Conservation (phyloP, 1,284 basidiomycete genomes). For the Meripilus lineatus region DNA sequence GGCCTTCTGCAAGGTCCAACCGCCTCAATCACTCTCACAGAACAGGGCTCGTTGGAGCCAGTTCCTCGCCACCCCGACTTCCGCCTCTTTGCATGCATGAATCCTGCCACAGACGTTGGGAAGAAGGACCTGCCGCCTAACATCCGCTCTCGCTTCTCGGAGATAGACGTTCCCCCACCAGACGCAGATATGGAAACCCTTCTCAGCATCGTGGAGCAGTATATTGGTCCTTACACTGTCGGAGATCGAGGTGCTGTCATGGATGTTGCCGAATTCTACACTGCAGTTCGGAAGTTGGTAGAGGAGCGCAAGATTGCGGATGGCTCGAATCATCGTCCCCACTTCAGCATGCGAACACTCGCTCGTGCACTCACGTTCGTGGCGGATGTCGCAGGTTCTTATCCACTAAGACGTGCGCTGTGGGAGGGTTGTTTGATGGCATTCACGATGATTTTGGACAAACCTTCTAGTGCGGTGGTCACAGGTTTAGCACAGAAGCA, state of each 20-base stretch:
- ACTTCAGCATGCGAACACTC: constrained; percentile 97
- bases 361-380: constrained; percentile 91
- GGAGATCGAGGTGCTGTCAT: constrained; percentile 88
- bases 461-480: constrained; percentile 67
- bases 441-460: constrained; percentile 93
- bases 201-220: constrained; percentile 83
- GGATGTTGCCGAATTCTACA: constrained; percentile 91
- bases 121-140: constrained; percentile 95
- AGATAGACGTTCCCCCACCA: constrained; percentile 92
- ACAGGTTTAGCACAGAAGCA: constrained; percentile 70
- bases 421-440: constrained; percentile 99
- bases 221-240: constrained; percentile 81
- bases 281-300: constrained; percentile 77
- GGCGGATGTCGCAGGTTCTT: constrained; percentile 73
- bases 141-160: constrained; percentile 91
- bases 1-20: constrained; percentile 81
- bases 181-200: constrained; percentile 92
- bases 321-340: constrained; percentile 91
- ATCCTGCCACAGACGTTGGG: constrained; percentile 97
- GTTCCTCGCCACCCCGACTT: constrained; percentile 93
- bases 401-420: constrained; percentile 81
- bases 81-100: constrained; percentile 98
- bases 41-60: constrained; percentile 90
- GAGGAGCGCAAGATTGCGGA: constrained; percentile 86
- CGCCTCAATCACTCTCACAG: constrained; percentile 90